Conservation (phyloP, 2,329 filamentous ascomycete genomes). For the Aspergillus arachidicola region DNA sequence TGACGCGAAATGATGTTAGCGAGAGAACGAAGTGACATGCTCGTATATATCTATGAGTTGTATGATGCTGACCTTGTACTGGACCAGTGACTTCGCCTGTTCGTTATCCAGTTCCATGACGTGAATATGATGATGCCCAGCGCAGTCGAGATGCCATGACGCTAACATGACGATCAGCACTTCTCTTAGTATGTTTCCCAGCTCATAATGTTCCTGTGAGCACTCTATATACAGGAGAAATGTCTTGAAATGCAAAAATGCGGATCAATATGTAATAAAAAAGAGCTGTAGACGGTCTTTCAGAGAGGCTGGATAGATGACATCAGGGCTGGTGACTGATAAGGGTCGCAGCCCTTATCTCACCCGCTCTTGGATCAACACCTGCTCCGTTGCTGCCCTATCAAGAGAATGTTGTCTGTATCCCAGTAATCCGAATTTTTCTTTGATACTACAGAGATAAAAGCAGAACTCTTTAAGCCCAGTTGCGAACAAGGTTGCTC, state of each 20-base stretch:
- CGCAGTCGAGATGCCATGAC: not conserved
- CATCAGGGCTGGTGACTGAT: not conserved
- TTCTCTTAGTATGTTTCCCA: not conserved
- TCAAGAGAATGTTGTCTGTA: not conserved
- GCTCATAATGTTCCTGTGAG: not conserved
- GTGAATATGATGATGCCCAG: constrained; percentile 7
- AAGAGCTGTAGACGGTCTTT: no score
- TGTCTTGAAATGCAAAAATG: not conserved
- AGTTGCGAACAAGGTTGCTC: not conserved
- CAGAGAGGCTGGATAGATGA: not conserved
- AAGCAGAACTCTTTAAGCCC: not conserved
- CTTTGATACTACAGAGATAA: not conserved
- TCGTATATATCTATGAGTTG: not conserved
- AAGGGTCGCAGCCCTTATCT: not conserved
- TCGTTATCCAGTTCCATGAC: constrained; percentile 7
- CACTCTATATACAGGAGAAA: not conserved
- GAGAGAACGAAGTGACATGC: not conserved
- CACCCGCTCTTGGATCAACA: not conserved
- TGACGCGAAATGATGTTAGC: not conserved
- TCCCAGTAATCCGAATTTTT: no score
- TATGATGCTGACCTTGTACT: not conserved
- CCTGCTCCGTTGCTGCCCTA: not conserved
- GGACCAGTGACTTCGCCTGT: not conserved
- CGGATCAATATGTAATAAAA: not conserved
- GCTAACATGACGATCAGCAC: not conserved